Evolutionary conservation across 2,329 filamentous ascomycete genomes (phyloP), one percentile per base, ranked within the genome.

Genomic region (Diaporthe australafricana): DNA sequence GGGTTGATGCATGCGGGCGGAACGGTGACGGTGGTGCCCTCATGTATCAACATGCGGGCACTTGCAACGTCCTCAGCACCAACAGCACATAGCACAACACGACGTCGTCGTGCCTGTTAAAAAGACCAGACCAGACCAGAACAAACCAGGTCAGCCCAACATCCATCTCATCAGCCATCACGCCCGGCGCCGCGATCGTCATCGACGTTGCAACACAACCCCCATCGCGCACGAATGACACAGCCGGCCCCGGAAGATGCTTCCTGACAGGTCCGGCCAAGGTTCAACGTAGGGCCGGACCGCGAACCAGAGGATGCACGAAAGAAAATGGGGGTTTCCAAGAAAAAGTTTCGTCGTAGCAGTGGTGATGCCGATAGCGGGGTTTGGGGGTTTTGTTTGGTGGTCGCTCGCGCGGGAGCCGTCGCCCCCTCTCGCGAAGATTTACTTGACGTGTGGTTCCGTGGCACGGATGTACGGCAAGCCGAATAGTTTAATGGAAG

Each of bases 171-270:
- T 35, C 32, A 17, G 25, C 20, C 40, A 47, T 47, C 57, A 62
- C 57, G 20, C 16, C 14, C 57, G 20, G 60, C 42, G 27, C 27
- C 42, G 42, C 60, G 60, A 63, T 63, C 42, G 47, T n/a, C 42
- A 48, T 42, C 20, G 5, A 63, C 27, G 9, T 42, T 63, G 60
- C n/a, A 25, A 63, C 60, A 17, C 17, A 22, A 14, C 27, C 60
- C 12, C 12, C 60, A 63, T 63, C 60, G 42, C 53, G n/a, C 38
- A 42, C 55, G 17, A 27, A 32, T 4, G 55, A 42, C 17, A 57
- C 55, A 25, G 48, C 40, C 47, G 32, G 12, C 60, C 60, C 42
- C 27, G 42, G 42, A 17, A 35, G 7, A 35, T 25, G 11, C 2
- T 17, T 38, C 60, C 20, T 35, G 60, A 63, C 42, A 63, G 60